Evolutionary conservation across 129 eudicot species (phyloP), one percentile per base, ranked within the genome.

Genomic region (Heracleum sosnowskyi): DNA sequence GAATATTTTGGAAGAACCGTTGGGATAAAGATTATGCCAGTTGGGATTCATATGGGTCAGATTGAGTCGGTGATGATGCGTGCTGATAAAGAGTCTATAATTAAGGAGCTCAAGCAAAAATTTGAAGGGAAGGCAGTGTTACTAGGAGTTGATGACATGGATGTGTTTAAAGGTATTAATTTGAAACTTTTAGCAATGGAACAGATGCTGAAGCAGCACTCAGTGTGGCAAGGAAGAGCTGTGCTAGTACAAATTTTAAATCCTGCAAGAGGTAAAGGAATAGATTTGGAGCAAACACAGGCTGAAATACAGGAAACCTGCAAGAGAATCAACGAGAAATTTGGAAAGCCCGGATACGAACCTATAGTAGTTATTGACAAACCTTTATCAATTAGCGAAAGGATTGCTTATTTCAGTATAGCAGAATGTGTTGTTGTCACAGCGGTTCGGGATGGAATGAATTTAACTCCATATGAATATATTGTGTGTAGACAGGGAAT

Each of bases 401-500:
- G 87, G 76, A 90, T 93, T 75, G 94, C 98, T 35, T 93, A 89
- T 72, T 93, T 89, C 80, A 90, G 87, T 73, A 87, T 91, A 79
- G 98, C 98, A 16, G 98, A 93, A 81, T 93, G 98, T 83, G 98
- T 93, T 68, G 96, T 89, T 63, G 98, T 93, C 83, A 89, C 97
- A 8, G 97, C 98, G 1, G 96, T 93, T 47, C 82, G 98, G 76
- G 98, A 93, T 37, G 98, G 98, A 45, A 82, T 93, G 91, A 93
- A 93, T 73, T 76, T 93, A 79, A 93, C 92, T 63, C 96, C 98
- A 33, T 93, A 93, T 74, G 98, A 93, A 81, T 93, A 93, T 79
- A 85, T 91, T 28, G 98, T 86, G 45, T 93, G 98, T 42, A 79
- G 97, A 83, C 91, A 91, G 72, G 97, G 96, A 64, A 77, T 87